Evolutionary conservation across 768 basidiomycete genomes (phyloP).

Genomic region (Trametes cinnabarina): DNA sequence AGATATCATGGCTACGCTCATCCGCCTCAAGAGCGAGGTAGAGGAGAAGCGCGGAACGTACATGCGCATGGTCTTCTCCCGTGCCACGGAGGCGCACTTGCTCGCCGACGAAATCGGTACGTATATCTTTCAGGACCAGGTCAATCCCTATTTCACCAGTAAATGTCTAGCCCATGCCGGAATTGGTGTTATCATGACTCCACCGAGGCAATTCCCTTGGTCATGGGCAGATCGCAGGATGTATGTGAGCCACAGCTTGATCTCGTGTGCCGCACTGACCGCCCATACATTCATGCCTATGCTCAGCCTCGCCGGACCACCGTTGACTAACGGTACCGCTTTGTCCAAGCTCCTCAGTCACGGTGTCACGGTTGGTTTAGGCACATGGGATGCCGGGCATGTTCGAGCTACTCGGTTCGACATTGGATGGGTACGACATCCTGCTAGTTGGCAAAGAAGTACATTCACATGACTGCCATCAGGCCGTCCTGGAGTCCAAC

Average conservation of each 20-base stretch:
- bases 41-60: constrained; percentile 43
- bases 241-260: constrained; percentile 45
- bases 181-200: constrained; percentile 50
- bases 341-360: constrained; percentile 52
- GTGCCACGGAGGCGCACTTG: constrained; percentile 65
- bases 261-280: neutral
- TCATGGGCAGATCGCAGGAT: constrained; percentile 63
- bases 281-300: neutral
- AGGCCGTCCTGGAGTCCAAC: constrained; percentile 42
- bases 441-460: too few relatives aligned
- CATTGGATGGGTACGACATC: constrained; percentile 35
- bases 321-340: constrained; percentile 55
- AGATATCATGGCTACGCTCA: constrained; percentile 77
- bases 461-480: too few relatives aligned
- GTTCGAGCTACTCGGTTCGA: constrained; percentile 38
- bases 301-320: constrained; percentile 63
- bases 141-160: neutral
- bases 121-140: constrained; percentile 24
- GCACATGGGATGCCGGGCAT: constrained; percentile 36
- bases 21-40: constrained; percentile 65
- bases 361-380: constrained; percentile 64
- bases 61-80: constrained; percentile 61
- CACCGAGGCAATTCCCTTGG: constrained; percentile 58
- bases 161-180: neutral
- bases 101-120: constrained; percentile 64